A percentile compares a stretch with the other conserved stretches of the same genome.
These are phyloP conservation scores for Breynia disticha DNA, from an alignment of 441 rosid species.

Conservation along the genomic window DNA sequence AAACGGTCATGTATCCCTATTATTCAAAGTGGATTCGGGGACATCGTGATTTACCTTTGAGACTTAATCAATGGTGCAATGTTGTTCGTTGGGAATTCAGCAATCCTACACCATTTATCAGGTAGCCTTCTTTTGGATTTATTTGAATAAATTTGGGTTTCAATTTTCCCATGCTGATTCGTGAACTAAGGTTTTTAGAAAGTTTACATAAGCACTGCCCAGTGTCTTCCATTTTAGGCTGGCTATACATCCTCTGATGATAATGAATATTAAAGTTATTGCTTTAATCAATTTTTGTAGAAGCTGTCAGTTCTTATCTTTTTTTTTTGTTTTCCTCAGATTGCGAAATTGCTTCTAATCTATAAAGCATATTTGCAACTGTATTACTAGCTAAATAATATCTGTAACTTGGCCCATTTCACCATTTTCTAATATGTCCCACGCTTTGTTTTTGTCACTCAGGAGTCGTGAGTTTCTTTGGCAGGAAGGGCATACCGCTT, in stretches of 20 bases:
- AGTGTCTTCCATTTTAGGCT: too few relatives aligned
- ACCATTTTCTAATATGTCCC: not conserved
- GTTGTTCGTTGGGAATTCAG: conserved; percentile 99
- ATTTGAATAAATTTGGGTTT: conserved; percentile 1
- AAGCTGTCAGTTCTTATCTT: too few relatives aligned
- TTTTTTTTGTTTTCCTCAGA: too few relatives aligned
- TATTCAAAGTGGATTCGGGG: conserved; percentile 97
- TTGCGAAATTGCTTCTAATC: too few relatives aligned
- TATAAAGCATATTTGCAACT: too few relatives aligned
- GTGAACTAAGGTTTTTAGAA: not conserved
- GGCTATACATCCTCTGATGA: too few relatives aligned
- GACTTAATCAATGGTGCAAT: conserved; percentile 98
- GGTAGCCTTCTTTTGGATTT: conserved; percentile 31
- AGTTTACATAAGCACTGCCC: not conserved
- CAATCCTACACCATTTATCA: conserved; percentile 97
- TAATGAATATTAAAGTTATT: too few relatives aligned
- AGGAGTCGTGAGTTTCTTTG: conserved; percentile 99
- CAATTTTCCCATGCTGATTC: not conserved
- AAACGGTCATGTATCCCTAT: conserved; percentile 97
- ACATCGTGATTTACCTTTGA: conserved; percentile 93
- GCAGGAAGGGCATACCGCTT: conserved; percentile 99
- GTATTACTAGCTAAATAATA: not conserved
- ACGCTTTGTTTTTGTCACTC: conserved; percentile 13
- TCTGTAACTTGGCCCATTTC: not conserved
- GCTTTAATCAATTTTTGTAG: too few relatives aligned